Conservation (phyloP, 1,139 yeast species). For the Suhomyces bolitotheri region DNA sequence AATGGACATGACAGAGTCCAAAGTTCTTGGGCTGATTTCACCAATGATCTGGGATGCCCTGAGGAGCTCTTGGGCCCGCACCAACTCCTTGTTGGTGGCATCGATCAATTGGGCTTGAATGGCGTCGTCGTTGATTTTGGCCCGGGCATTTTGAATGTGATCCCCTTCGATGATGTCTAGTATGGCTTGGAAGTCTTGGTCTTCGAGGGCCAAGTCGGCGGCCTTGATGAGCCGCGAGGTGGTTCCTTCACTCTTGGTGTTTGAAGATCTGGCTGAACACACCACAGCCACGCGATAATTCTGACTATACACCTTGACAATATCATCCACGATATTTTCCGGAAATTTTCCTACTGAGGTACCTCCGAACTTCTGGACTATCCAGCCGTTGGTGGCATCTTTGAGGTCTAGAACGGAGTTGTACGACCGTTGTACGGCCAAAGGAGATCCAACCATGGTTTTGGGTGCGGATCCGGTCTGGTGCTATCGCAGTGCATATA, state of each 20-base stretch:
- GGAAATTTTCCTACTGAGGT: slow-evolving; percentile 98
- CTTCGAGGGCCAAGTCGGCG: slow-evolving; percentile 71
- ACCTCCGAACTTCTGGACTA: slow-evolving; percentile 95
- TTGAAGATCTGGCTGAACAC: slow-evolving; percentile 91
- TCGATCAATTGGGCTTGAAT: slow-evolving; percentile 51
- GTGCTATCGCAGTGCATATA: slow-evolving; percentile 4
- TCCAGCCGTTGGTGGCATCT: slow-evolving; percentile 54
- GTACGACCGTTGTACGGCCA: slow-evolving; percentile 26
- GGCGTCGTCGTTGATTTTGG: slow-evolving; percentile 45
- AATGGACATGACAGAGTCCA: slow-evolving; percentile 86
- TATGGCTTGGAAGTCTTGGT: slow-evolving; percentile 51
- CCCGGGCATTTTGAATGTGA: slow-evolving; percentile 73
- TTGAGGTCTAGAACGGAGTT: slow-evolving; percentile 46
- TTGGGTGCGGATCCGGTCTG: slow-evolving; percentile 1
- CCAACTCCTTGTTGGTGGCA: slow-evolving; percentile 66
- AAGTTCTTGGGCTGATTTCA: slow-evolving; percentile 84
- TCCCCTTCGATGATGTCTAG: slow-evolving; percentile 71
- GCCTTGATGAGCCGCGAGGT: slow-evolving; percentile 80
- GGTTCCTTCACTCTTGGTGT: slow-evolving; percentile 92
- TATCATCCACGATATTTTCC: slow-evolving; percentile 76
- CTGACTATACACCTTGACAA: slow-evolving; percentile 64
- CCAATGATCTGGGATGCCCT: slow-evolving; percentile 90
- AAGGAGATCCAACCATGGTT: slow-evolving; percentile 9
- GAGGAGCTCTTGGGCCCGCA: slow-evolving; percentile 64
- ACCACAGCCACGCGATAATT: slow-evolving; percentile 85